Evolutionary conservation across 768 basidiomycete species (phyloP), one percentile per base, ranked within the genome.

Genomic region (Clitopilus hobsonii): DNA sequence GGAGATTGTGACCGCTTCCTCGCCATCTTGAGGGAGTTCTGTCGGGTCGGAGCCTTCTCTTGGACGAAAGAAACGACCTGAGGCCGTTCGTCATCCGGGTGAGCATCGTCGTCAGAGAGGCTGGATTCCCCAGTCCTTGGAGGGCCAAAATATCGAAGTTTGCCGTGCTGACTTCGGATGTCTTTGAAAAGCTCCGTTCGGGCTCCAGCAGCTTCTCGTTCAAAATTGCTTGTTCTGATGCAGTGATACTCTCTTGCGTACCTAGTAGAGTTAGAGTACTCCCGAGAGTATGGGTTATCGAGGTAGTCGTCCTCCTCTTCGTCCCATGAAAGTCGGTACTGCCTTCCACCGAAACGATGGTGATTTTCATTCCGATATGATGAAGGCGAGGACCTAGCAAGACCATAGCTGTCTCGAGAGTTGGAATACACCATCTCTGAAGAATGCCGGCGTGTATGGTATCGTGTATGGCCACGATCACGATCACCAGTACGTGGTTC

Each of bases 261-360:
- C 48, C 32, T 52, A 22, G 27, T 51, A 24, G 30, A 24, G 27
- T 58, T 41, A 4, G 32, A 20, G 41, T 45, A 45, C 4, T 23
- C 41, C 18, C 41, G 16, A 18, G 41, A 18, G 22, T 45, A 45
- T 18, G 41, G 41, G 22, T 45, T 56, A 26, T 62, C 63, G 23
- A 51, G 60, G 16, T 67, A 32, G 49, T 65, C 61, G n/a, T 54
- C 59, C 36, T 63, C 61, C n/a, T 45, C 53, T n/a, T 61, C 58
- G n/a, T 56, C 50, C 54, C 53, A 24, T 53, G 56, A 38, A 30
- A 58, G 57, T 4, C 49, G 36, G 28, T 38, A 53, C 4, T 60
- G 55, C 38, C 64, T 56, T 14, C 62, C 64, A 11, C 62, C 61
- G 32, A 65, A 65, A 5, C 53, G 58, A 30, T 63, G 61, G 13